Evolutionary conservation across 23 red algal species (phyloP), one percentile per base, ranked within the genome.

Genomic region (Gracilaria caudata): DNA sequence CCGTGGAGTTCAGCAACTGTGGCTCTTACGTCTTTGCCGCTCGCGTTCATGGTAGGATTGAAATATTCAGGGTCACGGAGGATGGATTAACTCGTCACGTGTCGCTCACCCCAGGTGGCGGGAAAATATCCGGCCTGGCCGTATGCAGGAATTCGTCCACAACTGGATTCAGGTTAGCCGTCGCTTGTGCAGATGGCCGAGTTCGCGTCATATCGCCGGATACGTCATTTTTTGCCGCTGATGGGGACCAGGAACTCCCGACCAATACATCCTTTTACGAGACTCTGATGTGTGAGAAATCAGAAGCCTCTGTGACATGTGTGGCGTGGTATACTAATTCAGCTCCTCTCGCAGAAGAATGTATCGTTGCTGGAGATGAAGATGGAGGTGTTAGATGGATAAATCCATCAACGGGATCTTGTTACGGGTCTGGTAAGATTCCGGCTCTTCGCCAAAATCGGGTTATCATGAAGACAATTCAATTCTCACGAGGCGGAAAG

Each of bases 361-460:
- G 55, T 79, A 73, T 89, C 60, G 85, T 76, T 26, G 51, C 44
- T 44, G 85, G 85, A 14, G 85, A 89, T 79, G 28, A 11, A 24
- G 25, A 78, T 24, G 85, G 85, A 26, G 74, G 54, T 10, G 47
- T 89, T 17, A 33, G 85, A 30, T 89, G 85, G 85, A 89, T 89
- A 26, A 78, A 79, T 49, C 51, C 68, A 17, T 45, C 55, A 40
- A 79, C 51, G 51, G 74, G 71, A 33, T 68, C 54, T 26, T 58
- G 55, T 25, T 47, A 75, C 32, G 73, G 63, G 9, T 8, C 64
- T 25, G 85, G 72, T 3, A 78, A 79, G 35, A 78, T 89, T 65
- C 49, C 85, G 55, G 20, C 49, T 66, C 55, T 68, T 33, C 16
- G 40, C 6, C 24, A 28, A 43, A n/a, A 65, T 7, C 21, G 11